phyloP scores from a whole-genome alignment of 2,329 filamentous ascomycete species.

The Erysiphe pulchra region DNA sequence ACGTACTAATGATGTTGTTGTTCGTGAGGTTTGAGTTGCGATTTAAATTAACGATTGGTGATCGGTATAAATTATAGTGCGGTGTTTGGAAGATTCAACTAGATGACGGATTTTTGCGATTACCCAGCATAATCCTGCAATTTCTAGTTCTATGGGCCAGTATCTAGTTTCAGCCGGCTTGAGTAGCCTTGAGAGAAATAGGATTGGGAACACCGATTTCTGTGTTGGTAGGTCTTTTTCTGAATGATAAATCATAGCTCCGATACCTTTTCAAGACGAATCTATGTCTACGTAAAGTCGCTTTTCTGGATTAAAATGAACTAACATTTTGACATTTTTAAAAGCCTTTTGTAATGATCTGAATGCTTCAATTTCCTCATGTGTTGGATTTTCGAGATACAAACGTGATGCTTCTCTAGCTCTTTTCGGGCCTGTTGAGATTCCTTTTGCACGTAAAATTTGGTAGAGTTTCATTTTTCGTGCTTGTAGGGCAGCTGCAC shows the following conservation, averaged over 20 bases:
- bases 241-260: no score
- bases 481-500: not conserved
- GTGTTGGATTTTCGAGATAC: no score
- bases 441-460: not conserved
- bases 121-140: not conserved
- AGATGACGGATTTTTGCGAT: not conserved
- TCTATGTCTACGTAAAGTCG: no score
- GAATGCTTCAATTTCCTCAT: no score
- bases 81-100: not conserved
- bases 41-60: not conserved
- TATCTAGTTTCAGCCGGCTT: not conserved
- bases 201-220: not conserved
- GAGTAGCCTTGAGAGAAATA: not conserved
- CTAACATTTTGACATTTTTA: no score
- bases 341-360: no score
- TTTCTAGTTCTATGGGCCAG: not conserved
- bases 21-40: not conserved
- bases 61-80: not conserved
- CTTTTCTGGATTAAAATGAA: no score
- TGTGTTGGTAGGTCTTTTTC: no score
- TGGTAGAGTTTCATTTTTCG: not conserved
- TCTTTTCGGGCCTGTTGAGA: no score
- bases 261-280: no score
- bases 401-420: no score
- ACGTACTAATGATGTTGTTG: not conserved